phyloP scores from a whole-genome alignment of 768 basidiomycete species.

The Aureoboletus auriporus region DNA sequence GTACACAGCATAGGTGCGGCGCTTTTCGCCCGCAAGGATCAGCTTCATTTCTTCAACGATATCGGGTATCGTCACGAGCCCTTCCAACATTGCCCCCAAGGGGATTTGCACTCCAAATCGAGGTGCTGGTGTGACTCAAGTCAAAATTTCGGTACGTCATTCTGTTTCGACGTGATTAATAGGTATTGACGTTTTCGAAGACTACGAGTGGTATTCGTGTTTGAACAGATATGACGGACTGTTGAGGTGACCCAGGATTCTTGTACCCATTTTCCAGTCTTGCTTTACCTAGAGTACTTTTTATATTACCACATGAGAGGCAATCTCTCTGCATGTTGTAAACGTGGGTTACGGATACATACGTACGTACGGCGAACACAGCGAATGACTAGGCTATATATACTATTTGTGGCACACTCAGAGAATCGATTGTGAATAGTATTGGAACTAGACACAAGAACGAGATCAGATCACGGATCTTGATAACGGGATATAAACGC shows the following conservation, averaged over 20 bases:
- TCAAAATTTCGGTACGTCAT: conserved; percentile 60
- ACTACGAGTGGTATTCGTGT: conserved; percentile 88
- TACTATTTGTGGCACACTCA: conserved; percentile 27
- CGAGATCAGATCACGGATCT: neutral
- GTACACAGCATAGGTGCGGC: conserved; percentile 83
- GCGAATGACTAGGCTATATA: conserved; percentile 2
- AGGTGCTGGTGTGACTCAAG: conserved; percentile 71
- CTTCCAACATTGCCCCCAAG: conserved; percentile 73
- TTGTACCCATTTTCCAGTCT: neutral
- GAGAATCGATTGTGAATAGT: conserved; percentile 88
- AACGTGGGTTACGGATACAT: neutral
- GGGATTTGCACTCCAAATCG: conserved; percentile 50
- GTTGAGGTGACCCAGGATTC: conserved; percentile 34
- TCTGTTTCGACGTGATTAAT: neutral
- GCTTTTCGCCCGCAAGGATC: conserved; percentile 67
- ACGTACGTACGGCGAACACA: neutral
- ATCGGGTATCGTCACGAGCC: conserved; percentile 82
- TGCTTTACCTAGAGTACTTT: neutral
- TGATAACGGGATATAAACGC: conserved; percentile 20
- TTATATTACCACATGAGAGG: neutral
- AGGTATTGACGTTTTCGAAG: conserved; percentile 33
- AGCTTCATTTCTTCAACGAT: conserved; percentile 79
- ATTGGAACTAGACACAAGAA: conserved; percentile 65
- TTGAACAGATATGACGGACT: conserved; percentile 68
- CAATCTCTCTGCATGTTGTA: neutral